Base-by-base conservation (phyloP, 2,329 filamentous ascomycete genomes). In the Monosporascus sp. region DNA sequence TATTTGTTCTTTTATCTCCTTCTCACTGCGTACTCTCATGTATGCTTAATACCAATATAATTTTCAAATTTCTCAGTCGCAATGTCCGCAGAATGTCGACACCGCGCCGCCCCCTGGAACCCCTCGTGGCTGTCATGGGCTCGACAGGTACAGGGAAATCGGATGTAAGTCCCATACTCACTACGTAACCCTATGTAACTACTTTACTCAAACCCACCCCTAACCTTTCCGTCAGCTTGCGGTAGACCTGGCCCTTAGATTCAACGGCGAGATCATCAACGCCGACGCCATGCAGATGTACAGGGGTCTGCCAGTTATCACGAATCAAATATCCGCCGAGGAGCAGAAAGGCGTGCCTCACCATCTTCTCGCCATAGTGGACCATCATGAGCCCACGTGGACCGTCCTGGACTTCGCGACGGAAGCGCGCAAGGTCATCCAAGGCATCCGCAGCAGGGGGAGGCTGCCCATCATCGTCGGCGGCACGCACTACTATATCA, bases 271-370 rank as follows among this genome's bases (percentile, higher is more conserved):
- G 71, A 82, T 99, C 50, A 91, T 99, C 73, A 99, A 99, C 67
- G 90, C 90, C 47, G 94, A 99, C 77, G 94, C 94, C 39, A 96
- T 99, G 91, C 94, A 99, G 69, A 85, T 99, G 73, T 99, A 99
- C 70, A 81, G 82, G 50, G 94, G 94, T 3, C 76, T 99, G 44
- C 91, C 94, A 5, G 87, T 97, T 58, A 93, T 97, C 62, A 99
- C 94, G 25, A 99, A 99, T 70, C 96, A 97, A 68, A 88, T 97
- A 54, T 83, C 89, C 0, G 50, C 67, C 1, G 78, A 84, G 20
- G 93, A 97, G 68, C 86, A 85, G 64, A 81, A 87, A 56, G 89
- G 87, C 9, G 78, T 99, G 11, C 87, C 88, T 4, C 94, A 99
- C 67, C 93, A 99, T 70, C 76, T 99, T 3, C 80, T 99, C 24